Base-by-base conservation (phyloP, 2,329 filamentous ascomycete genomes). In the Scedosporium boydii region DNA sequence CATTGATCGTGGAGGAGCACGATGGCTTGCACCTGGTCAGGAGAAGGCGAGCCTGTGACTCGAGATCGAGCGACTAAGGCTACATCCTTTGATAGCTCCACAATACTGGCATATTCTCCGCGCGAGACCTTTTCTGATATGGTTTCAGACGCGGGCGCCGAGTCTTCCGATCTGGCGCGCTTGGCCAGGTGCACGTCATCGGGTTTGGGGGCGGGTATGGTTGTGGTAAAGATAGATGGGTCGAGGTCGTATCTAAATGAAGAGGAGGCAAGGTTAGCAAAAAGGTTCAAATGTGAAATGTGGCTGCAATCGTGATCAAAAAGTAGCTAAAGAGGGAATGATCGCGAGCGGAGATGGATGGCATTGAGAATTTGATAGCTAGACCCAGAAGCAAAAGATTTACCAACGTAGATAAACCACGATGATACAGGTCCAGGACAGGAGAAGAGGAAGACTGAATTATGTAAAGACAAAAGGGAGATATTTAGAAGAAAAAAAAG, bases 41-140 rank as follows among this genome's bases (percentile, higher is more conserved):
- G 46, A 18, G 41, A 60, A 59, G 21, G 59, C 57, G 51, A 55
- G 57, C 83, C 78, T 34, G 76, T 76, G 55, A 83, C 68, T 42
- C 80, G 78, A 66, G 79, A 72, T 65, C 80, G 71, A 66, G 82
- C 75, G 65, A 77, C 77, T 34, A 74, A 69, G 68, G 79, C 76
- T 51, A 87, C 71, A 65, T 88, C 86, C 60, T 78, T 72, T 16
- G 89, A 82, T 51, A 90, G 77, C 65, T 89, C 85, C 29, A 89
- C 87, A 55, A 92, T 74, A 65, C 82, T 81, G 27, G 79, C 78
- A 70, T 88, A 88, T 38, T 70, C 72, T 66, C 80, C 77, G 58
- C 76, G 74, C 26, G 74, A 71, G 59, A 83, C 75, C 74, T 84
- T 86, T 67, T 84, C 81, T 63, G 78, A 74, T 64, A 87, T 81